Percentiles rank a stretch among this genome's conserved stretches.
Conservation (phyloP, 805 yeast species). For the Kodamaea hsintzibuensis region DNA sequence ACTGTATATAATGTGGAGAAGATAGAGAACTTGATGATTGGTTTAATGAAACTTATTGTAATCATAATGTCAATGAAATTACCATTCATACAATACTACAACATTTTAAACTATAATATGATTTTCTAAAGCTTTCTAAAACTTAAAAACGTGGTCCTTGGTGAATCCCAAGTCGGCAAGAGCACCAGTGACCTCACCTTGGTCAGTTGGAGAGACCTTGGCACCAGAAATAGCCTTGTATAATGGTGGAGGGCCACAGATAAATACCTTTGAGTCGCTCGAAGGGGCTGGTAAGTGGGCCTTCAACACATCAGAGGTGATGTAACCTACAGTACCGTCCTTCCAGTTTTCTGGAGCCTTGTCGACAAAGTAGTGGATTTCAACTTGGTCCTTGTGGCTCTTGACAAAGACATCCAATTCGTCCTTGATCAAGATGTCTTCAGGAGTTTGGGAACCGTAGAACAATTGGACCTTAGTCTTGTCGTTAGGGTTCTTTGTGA, state of each 20-base stretch:
- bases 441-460: slow-evolving; percentile 75
- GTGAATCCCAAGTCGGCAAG: slow-evolving; percentile 85
- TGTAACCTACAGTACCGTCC: slow-evolving; percentile 70
- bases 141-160: slow-evolving; percentile 87
- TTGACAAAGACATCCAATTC: slow-evolving; percentile 71
- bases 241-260: slow-evolving; percentile 95
- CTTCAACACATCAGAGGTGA: slow-evolving; percentile 71
- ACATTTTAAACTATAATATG: too few relatives aligned
- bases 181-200: slow-evolving; percentile 90
- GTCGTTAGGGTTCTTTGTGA: slow-evolving; percentile 79
- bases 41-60: too few relatives aligned
- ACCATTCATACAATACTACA: too few relatives aligned
- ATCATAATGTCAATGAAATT: too few relatives aligned
- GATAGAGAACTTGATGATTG: too few relatives aligned
- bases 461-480: slow-evolving; percentile 82
- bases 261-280: slow-evolving; percentile 64
- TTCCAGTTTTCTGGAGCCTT: slow-evolving; percentile 47
- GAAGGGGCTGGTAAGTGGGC: slow-evolving; percentile 63
- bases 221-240: slow-evolving; percentile 85
- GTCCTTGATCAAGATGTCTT: slow-evolving; percentile 78
- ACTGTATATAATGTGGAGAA: too few relatives aligned
- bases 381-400: slow-evolving; percentile 75
- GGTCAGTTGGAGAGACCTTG: slow-evolving; percentile 84
- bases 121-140: slow-evolving; percentile 21
- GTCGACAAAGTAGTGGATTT: slow-evolving; percentile 79